Evolutionary conservation across 108 stramenopile species (phyloP), one percentile per base, ranked within the genome.

Genomic region (Halocafeteria seosinensis): DNA sequence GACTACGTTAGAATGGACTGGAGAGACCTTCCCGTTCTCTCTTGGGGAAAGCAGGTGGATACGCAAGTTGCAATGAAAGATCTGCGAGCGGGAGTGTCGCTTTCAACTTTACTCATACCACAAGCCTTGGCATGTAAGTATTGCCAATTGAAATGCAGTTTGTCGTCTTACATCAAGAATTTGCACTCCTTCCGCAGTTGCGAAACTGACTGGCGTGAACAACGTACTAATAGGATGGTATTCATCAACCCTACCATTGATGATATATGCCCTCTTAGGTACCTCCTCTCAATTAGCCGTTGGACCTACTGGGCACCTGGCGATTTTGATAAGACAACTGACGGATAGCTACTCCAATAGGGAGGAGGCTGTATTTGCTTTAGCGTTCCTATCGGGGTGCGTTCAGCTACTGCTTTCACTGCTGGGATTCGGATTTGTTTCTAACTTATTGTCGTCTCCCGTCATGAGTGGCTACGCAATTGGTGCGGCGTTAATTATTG

Each of bases 211-310:
- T n/a, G n/a, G n/a, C n/a, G n/a, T n/a, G n/a, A n/a, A n/a, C n/a
- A n/a, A n/a, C n/a, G n/a, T n/a, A n/a, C n/a, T n/a, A n/a, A 88
- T 85, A 71, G 91, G 91, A 24, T 72, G 90, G 37, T 93, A 93
- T 76, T 75, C 84, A 1, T 72, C 84, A 9, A 55, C 88, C 33
- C 53, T 90, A 27, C 91, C 91, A 1, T 53, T 84, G 62, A 68
- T 76, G 53, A 74, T 81, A 60, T 89, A 91, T 72, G 73, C 85
- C 29, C 23, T 88, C 17, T 84, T 89, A 62, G 88, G 87, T 8
- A 71, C 77, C 13, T 85, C 82, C 23, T 63, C 81, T 27, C 87
- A 89, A 65, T 63, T 92, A 11, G 80, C 78, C 0, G 84, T 88
- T 0, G 88, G 90, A 29, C 88, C 88, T 4, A 85, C 84, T 24